A percentile compares a stretch with the other conserved stretches of the same genome.
These are phyloP conservation scores for Dipteronia dyeriana DNA, from an alignment of 345 rosid species.

Conservation along the genomic window DNA sequence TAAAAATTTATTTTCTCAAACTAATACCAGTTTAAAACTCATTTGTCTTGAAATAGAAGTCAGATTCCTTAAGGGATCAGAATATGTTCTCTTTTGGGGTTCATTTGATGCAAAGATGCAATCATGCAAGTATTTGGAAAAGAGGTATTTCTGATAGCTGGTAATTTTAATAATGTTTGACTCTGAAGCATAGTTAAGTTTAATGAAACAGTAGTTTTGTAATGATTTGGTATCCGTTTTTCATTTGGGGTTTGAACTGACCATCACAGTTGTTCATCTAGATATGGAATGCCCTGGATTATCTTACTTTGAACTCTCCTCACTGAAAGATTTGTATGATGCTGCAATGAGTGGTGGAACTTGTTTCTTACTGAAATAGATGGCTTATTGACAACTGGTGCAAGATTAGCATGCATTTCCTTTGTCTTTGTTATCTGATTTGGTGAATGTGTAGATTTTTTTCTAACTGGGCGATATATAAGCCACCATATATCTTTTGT, in stretches of 20 bases:
- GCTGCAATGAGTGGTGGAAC: neutral
- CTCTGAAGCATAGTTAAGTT: neutral
- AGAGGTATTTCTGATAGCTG: neutral
- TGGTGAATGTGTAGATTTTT: neutral
- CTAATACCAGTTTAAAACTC: neutral
- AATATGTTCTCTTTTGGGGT: neutral
- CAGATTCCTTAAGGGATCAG: neutral
- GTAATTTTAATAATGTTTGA: neutral
- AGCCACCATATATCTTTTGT: neutral
- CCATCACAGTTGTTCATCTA: neutral
- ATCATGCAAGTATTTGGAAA: constrained; percentile 1
- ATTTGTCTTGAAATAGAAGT: neutral
- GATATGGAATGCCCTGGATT: neutral
- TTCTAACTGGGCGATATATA: neutral
- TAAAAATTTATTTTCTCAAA: neutral
- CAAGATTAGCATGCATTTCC: neutral
- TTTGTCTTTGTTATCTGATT: neutral
- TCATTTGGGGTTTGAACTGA: neutral
- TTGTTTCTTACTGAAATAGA: neutral
- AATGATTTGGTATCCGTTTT: neutral
- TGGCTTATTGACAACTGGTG: neutral
- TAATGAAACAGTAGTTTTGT: neutral
- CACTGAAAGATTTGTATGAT: constrained; percentile 1
- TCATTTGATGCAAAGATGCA: neutral
- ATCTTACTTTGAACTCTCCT: neutral